Percentiles rank a stretch among this genome's conserved stretches.
phyloP scores from a whole-genome alignment of 805 yeast genomes.

The Wickerhamiella azyma region DNA sequence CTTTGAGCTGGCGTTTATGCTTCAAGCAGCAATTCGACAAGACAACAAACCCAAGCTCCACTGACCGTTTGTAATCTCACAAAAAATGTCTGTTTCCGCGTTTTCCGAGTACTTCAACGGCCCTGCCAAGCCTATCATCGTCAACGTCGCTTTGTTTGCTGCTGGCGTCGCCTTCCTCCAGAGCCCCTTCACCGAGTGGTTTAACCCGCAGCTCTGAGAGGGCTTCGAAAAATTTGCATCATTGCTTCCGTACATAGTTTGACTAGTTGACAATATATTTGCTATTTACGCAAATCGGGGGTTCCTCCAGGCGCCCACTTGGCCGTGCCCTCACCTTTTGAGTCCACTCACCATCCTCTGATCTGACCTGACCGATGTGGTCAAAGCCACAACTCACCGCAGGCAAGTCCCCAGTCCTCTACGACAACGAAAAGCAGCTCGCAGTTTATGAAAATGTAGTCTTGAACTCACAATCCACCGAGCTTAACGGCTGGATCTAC shows the following conservation, averaged over 20 bases:
- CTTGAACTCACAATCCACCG: neutral
- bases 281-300: no score
- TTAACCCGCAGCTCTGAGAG: slow-evolving; percentile 27
- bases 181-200: slow-evolving; percentile 28
- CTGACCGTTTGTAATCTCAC: neutral
- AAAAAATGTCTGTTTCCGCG: slow-evolving; percentile 11
- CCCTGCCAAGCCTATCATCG: slow-evolving; percentile 18
- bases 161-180: slow-evolving; percentile 29
- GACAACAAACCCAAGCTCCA: neutral
- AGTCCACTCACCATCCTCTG: no score
- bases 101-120: slow-evolving; percentile 16
- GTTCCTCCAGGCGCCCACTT: no score
- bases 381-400: slow-evolving; percentile 22
- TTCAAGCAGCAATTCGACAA: slow-evolving; percentile 1
- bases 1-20: slow-evolving; percentile 15
- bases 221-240: slow-evolving; percentile 2
- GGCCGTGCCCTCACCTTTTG: no score
- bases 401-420: slow-evolving; percentile 24
- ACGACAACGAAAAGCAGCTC: slow-evolving; percentile 36
- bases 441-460: slow-evolving; percentile 42
- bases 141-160: slow-evolving; percentile 19
- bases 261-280: neutral
- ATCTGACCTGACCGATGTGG: slow-evolving; percentile 1
- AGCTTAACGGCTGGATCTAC: slow-evolving; percentile 54
- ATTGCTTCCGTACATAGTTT: neutral